Percentiles rank a stretch among this genome's conserved stretches.
These are phyloP conservation scores for Dicorynia guianensis DNA, from an alignment of 306 rosid genomes.

Conservation along the genomic window DNA sequence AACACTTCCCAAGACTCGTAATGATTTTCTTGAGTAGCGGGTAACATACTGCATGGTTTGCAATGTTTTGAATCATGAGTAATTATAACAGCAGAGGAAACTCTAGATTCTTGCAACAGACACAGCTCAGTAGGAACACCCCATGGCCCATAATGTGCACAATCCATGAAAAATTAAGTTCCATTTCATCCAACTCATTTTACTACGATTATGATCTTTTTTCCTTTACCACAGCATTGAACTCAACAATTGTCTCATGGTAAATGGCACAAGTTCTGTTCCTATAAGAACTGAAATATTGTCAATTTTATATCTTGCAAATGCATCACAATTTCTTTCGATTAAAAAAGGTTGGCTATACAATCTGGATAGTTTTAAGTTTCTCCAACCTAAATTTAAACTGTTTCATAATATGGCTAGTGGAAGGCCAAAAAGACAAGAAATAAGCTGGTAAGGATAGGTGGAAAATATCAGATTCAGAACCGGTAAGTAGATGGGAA, in stretches of 20 bases:
- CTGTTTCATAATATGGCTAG: not conserved
- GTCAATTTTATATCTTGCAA: conserved; percentile 22
- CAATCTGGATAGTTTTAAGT: not conserved
- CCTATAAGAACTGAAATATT: not conserved
- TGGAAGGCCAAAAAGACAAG: conserved; percentile 2
- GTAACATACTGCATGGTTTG: conserved; percentile 76
- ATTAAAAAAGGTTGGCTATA: not conserved
- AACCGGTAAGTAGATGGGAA: not conserved
- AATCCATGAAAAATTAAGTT: not conserved
- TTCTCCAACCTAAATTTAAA: conserved; percentile 8
- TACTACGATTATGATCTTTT: not conserved
- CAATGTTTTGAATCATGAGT: conserved; percentile 22
- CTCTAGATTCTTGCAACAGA: conserved; percentile 14
- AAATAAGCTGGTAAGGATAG: not conserved
- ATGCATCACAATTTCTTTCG: conserved; percentile 20
- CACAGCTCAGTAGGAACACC: not conserved
- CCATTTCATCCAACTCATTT: not conserved
- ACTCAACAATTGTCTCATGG: conserved; percentile 25
- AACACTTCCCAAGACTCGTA: conserved; percentile 92
- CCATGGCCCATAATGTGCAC: not conserved
- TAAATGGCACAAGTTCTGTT: conserved; percentile 2
- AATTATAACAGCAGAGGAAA: conserved; percentile 17
- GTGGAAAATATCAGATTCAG: not conserved
- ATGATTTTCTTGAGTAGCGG: conserved; percentile 84
- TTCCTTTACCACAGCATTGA: conserved; percentile 16